A percentile compares a stretch with the other conserved stretches of the same genome.
phyloP scores from a whole-genome alignment of 2,329 filamentous ascomycete species.

The Cordyceps cateniannulata region DNA sequence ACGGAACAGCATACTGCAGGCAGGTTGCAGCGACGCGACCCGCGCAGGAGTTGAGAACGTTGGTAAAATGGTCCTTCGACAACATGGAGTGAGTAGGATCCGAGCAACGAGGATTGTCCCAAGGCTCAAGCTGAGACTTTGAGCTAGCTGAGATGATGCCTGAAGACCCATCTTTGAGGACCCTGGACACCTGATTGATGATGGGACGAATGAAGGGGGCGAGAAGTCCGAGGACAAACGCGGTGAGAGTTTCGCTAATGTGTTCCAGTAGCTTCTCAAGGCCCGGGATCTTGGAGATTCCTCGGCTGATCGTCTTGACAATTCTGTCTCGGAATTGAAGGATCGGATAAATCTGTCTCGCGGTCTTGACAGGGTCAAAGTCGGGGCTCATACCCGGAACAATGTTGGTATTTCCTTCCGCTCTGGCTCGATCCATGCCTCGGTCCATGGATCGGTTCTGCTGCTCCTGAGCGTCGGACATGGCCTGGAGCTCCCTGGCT shows the following conservation, averaged over 20 bases:
- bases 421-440: conserved; percentile 25
- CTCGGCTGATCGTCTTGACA: conserved; percentile 75
- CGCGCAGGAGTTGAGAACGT: conserved; percentile 70
- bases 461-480: conserved; percentile 57
- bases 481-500: conserved; percentile 55
- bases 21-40: conserved; percentile 68
- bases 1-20: conserved; percentile 80
- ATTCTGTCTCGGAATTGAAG: conserved; percentile 91
- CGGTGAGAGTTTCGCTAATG: conserved; percentile 85
- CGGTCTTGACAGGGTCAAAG: conserved; percentile 73
- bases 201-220: conserved; percentile 89
- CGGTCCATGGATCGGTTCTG: conserved; percentile 37
- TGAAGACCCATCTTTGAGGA: conserved; percentile 79
- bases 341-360: conserved; percentile 86
- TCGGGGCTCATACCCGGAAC: conserved; percentile 68
- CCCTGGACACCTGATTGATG: conserved; percentile 78
- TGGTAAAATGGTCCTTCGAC: conserved; percentile 77
- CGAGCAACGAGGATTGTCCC: conserved; percentile 67
- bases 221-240: conserved; percentile 85
- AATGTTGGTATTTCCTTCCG: conserved; percentile 44
- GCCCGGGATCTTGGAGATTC: conserved; percentile 87
- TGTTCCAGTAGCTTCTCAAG: conserved; percentile 86
- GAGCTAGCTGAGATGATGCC: conserved; percentile 61
- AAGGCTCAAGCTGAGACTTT: conserved; percentile 71
- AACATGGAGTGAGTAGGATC: conserved; percentile 75